Conservation (phyloP, 108 stramenopile species). For the Bacterosira constricta region DNA sequence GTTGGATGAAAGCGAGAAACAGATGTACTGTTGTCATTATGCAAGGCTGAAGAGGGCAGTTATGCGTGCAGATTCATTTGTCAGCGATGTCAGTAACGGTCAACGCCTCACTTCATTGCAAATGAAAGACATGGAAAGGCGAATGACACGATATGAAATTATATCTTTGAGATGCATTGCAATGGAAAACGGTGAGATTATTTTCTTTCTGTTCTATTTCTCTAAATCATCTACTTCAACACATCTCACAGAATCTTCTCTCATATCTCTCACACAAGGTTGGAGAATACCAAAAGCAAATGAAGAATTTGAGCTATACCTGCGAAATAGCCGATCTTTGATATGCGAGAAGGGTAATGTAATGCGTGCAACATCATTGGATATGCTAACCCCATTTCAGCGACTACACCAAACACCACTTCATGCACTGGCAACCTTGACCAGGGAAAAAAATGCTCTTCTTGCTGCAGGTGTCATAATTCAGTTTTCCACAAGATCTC, state of each 20-base stretch:
- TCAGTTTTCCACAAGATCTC: background rate
- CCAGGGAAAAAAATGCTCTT: conserved; percentile 24
- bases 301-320: conserved; percentile 29
- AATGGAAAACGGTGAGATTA: conserved; percentile 18
- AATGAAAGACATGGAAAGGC: conserved; percentile 23
- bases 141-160: conserved; percentile 33
- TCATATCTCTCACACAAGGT: background rate
- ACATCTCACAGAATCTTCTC: no score
- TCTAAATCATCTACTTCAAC: no score
- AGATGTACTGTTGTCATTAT: conserved; percentile 26
- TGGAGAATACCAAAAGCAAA: conserved; percentile 33
- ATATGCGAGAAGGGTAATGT: conserved; percentile 12
- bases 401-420: conserved; percentile 7
- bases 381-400: conserved; percentile 19
- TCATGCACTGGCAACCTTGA: conserved; percentile 19
- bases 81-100: background rate
- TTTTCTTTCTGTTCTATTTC: background rate
- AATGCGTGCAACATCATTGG: background rate
- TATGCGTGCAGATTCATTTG: background rate
- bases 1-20: conserved; percentile 2
- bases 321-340: conserved; percentile 18
- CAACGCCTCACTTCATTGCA: conserved; percentile 2
- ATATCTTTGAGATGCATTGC: conserved; percentile 27
- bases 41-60: conserved; percentile 13
- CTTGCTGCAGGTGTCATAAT: conserved; percentile 10